phyloP scores from a whole-genome alignment of 225 moss, liverwort and hornwort genomes.

The Marchantia polymorpha region DNA sequence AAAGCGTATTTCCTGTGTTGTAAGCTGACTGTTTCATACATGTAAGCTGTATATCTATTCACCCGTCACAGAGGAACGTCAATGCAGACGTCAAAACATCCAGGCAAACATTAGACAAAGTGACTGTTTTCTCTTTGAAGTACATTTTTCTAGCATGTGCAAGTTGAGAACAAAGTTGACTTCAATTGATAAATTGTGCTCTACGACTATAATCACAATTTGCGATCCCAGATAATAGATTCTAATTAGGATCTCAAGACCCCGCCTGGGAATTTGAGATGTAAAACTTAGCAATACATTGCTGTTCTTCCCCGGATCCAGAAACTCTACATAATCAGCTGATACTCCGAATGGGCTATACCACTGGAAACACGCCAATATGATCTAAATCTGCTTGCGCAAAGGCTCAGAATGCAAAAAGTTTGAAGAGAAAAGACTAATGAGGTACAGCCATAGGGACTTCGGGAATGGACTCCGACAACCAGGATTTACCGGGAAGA shows the following conservation, averaged over 20 bases:
- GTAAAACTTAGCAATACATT: neutral
- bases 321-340: neutral
- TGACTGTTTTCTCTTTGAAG: neutral
- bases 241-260: too few species aligned
- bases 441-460: too few species aligned
- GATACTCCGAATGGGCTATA: too few species aligned
- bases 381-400: too few species aligned
- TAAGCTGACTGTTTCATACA: too few species aligned
- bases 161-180: neutral
- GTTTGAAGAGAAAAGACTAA: too few species aligned
- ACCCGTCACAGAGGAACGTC: neutral
- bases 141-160: neutral
- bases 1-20: too few species aligned
- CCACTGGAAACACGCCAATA: too few species aligned
- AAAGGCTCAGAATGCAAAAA: too few species aligned
- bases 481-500: conserved; percentile 28
- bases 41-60: too few species aligned
- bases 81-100: neutral
- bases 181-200: neutral
- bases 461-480: neutral
- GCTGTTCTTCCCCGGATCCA: neutral
- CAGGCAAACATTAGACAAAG: neutral
- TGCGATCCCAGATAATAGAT: neutral
- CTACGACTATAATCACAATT: neutral
- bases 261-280: neutral